phyloP scores from a whole-genome alignment of 768 basidiomycete species.

The Leccinum uliginosum region DNA sequence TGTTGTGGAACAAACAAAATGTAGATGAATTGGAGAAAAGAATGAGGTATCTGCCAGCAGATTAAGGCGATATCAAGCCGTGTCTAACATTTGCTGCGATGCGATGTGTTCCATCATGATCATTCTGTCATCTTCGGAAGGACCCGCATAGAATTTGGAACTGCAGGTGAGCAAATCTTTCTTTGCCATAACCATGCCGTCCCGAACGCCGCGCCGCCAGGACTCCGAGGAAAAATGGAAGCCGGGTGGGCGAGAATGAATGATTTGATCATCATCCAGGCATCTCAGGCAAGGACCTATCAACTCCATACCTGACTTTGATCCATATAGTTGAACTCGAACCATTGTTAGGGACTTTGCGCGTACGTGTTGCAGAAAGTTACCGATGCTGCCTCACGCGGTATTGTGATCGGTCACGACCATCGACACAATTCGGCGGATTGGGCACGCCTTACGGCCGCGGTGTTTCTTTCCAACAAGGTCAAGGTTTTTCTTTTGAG shows the following conservation, averaged over 20 bases:
- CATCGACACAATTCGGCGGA: constrained; percentile 75
- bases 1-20: constrained; percentile 28
- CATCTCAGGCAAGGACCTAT: constrained; percentile 57
- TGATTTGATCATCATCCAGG: constrained; percentile 76
- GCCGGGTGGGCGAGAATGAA: constrained; percentile 93
- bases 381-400: constrained; percentile 48
- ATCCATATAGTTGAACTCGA: background rate
- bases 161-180: constrained; percentile 53
- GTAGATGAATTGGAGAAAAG: constrained; percentile 36
- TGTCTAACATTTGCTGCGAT: background rate
- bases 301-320: background rate
- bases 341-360: constrained; percentile 58
- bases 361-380: constrained; percentile 62
- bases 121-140: constrained; percentile 30
- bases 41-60: constrained; percentile 32
- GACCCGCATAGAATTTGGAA: constrained; percentile 79
- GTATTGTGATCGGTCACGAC: constrained; percentile 83
- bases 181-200: background rate
- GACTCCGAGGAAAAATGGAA: constrained; percentile 78
- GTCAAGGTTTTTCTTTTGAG: constrained; percentile 66
- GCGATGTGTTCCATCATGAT: background rate
- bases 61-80: background rate
- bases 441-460: constrained; percentile 75
- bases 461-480: constrained; percentile 58
- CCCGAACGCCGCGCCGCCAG: constrained; percentile 32